A percentile compares a stretch with the other conserved stretches of the same genome.
Conservation (phyloP, 2,329 filamentous ascomycete species). For the Colletotrichum filicis region DNA sequence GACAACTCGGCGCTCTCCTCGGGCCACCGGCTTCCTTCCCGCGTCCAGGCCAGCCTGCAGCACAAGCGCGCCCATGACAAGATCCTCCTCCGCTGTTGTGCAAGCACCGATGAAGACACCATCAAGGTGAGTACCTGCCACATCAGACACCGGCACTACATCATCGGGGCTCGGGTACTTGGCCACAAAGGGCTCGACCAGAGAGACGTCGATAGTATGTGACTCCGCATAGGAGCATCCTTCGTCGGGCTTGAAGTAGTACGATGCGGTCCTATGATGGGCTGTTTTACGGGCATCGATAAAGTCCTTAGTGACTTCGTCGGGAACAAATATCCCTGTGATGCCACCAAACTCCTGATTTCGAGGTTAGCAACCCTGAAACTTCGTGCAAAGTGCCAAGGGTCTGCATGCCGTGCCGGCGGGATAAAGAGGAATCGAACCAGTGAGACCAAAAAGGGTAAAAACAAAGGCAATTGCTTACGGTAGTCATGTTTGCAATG, state of each 20-base stretch:
- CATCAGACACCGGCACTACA: slow-evolving; percentile 52
- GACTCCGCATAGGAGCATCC: slow-evolving; percentile 50
- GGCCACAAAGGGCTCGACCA: slow-evolving; percentile 51
- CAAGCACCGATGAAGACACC: slow-evolving; percentile 59
- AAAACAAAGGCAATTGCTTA: not conserved
- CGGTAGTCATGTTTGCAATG: slow-evolving; percentile 47
- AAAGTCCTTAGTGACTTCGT: slow-evolving; percentile 48
- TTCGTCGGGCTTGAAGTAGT: slow-evolving; percentile 53
- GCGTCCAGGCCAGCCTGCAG: slow-evolving; percentile 49
- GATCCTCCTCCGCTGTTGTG: slow-evolving; percentile 57
- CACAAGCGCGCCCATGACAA: slow-evolving; percentile 54
- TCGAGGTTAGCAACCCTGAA: slow-evolving; percentile 21
- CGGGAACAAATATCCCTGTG: slow-evolving; percentile 53
- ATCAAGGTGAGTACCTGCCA: slow-evolving; percentile 46
- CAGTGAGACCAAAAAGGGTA: not conserved
- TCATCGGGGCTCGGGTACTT: slow-evolving; percentile 55
- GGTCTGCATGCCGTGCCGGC: not conserved
- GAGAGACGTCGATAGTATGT: slow-evolving; percentile 49
- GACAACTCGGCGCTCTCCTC: slow-evolving; percentile 52
- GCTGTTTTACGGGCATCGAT: slow-evolving; percentile 46
- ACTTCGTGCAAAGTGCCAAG: not conserved
- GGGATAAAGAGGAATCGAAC: not conserved
- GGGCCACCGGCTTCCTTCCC: slow-evolving; percentile 42
- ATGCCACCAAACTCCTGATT: slow-evolving; percentile 53
- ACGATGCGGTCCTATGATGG: slow-evolving; percentile 44